phyloP scores from a whole-genome alignment of 2,329 filamentous ascomycete species.

The Endocalyx cinctus region DNA sequence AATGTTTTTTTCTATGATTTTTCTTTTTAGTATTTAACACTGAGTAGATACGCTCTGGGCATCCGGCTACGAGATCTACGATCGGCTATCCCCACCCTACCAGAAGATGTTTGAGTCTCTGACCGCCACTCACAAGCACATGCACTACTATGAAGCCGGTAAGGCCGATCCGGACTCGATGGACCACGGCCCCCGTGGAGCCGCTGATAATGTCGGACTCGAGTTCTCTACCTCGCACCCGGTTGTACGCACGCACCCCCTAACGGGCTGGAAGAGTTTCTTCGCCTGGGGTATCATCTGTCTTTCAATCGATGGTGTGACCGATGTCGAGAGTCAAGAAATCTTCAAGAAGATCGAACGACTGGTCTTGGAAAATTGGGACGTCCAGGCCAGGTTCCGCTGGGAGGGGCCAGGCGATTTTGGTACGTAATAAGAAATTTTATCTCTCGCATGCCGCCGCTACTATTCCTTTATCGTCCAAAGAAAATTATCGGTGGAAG shows the following conservation, averaged over 20 bases:
- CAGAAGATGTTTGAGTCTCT: constrained; percentile 48
- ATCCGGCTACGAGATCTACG: constrained; percentile 57
- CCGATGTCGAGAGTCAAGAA: constrained; percentile 35
- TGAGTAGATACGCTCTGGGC: constrained; percentile 61
- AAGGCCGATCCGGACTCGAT: constrained; percentile 22
- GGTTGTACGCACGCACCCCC: constrained; percentile 56
- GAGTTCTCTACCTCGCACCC: constrained; percentile 47
- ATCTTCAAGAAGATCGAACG: constrained; percentile 37
- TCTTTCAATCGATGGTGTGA: constrained; percentile 38
- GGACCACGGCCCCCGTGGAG: constrained; percentile 30
- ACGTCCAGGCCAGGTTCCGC: constrained; percentile 43
- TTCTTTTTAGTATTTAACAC: too few species aligned
- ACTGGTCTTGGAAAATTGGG: constrained; percentile 41
- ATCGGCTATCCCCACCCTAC: constrained; percentile 46
- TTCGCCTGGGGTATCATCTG: constrained; percentile 39
- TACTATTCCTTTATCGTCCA: neutral
- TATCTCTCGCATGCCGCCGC: too few species aligned
- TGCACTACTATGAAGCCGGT: constrained; percentile 33
- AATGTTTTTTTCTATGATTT: too few species aligned
- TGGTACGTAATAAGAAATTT: constrained; percentile 37
- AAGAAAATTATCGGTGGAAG: neutral
- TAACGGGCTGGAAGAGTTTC: constrained; percentile 55
- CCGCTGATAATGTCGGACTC: constrained; percentile 42
- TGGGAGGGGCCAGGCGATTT: constrained; percentile 41
- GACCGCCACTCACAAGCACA: constrained; percentile 41